Evolutionary conservation across 345 rosid species (phyloP).

Genomic region (Mallotus nudiflorus): DNA sequence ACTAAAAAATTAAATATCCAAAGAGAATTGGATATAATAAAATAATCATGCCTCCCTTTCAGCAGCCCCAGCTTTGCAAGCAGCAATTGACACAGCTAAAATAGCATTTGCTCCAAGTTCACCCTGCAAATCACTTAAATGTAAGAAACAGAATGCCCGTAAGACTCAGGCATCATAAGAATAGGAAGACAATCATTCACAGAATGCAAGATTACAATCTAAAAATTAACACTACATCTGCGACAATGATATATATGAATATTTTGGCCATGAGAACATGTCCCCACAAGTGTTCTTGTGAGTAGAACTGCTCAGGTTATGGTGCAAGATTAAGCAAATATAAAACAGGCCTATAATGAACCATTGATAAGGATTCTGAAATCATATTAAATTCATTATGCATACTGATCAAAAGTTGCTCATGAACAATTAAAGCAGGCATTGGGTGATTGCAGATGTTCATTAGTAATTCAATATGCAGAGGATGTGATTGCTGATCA

Average conservation of each 20-base stretch:
- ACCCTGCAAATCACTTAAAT: constrained; percentile 40
- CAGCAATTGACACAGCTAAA: constrained; percentile 94
- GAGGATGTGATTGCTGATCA: neutral
- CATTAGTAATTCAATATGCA: neutral
- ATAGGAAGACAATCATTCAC: neutral
- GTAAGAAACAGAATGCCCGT: constrained; percentile 9
- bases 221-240: neutral
- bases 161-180: neutral
- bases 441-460: neutral
- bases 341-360: neutral
- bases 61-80: constrained; percentile 99
- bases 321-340: neutral
- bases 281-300: neutral
- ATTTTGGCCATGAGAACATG: neutral
- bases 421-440: neutral
- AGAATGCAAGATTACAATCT: neutral
- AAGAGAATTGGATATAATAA: neutral
- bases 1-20: constrained; percentile 1
- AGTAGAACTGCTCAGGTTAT: neutral
- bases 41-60: constrained; percentile 69
- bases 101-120: constrained; percentile 96
- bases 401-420: neutral
- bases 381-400: too few species aligned
- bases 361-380: neutral
- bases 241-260: neutral